Evolutionary conservation across 2,329 filamentous ascomycete genomes (phyloP), one percentile per base, ranked within the genome.

Genomic region (Colletotrichum limetticola): DNA sequence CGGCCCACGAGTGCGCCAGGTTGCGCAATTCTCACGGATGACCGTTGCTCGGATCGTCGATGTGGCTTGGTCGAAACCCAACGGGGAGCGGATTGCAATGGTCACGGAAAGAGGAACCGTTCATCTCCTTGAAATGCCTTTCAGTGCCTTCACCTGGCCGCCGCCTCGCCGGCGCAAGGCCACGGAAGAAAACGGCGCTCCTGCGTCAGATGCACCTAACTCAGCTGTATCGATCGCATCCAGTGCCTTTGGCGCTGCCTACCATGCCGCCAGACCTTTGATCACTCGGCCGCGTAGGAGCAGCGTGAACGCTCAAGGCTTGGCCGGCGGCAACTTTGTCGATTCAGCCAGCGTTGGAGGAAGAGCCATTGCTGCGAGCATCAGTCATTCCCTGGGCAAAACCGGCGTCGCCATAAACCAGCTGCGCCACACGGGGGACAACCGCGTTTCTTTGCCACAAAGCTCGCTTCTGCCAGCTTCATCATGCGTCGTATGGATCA

Each of bases 41-140:
- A 98, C 96, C 2, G 93, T 96, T 61, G 95, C 97, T 3, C 93
- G 94, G 66, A 94, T 98, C 68, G 90, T 98, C 26, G 96, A 98
- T 78, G 94, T 98, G 55, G 91, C 92, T 3, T 99, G 97, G 97
- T 93, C 93, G 1, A 89, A 90, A 67, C 94, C 94, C 4, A 92
- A 92, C 68, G 94, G 94, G 26, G 94, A 97, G 79, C 92, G 94
- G 71, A 85, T 97, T 52, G 96, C 95, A 1, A 92, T 99, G 84
- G 91, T 98, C 30, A 98, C 97, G 0, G 95, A 97, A 78, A 94
- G 95, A 77, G 95, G 96, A n/a, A 99, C 97, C 9, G 92, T 98
- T 12, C 97, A 99, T 83, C 90, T 98, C 56, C 92, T 98, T 75
- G 94, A 98, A 76, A 90, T 98, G 82, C 95, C 95, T 9, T 88